These are phyloP conservation scores for Cystofilobasidium ferigula DNA, from an alignment of 768 basidiomycete species.

Conservation along the genomic window DNA sequence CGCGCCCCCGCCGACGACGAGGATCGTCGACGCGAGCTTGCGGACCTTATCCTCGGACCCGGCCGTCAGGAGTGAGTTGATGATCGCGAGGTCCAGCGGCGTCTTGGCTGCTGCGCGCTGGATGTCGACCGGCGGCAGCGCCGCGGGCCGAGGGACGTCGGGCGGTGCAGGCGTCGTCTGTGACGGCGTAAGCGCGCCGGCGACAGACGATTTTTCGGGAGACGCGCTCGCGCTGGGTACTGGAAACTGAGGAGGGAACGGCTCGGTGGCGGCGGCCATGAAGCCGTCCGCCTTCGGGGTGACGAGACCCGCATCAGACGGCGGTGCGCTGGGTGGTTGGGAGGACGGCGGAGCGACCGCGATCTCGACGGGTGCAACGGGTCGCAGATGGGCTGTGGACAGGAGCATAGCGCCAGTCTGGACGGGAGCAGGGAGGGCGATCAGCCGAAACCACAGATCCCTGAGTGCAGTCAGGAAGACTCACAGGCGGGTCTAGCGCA, in stretches of 20 bases:
- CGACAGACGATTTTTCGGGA: neutral
- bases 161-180: neutral
- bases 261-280: neutral
- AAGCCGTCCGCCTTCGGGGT: neutral
- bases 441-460: neutral
- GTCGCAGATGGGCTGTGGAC: slow-evolving; percentile 69
- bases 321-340: neutral
- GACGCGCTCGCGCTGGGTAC: neutral
- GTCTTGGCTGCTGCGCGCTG: slow-evolving; percentile 76
- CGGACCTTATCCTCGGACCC: slow-evolving; percentile 80
- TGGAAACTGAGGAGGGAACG: neutral
- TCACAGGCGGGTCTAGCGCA: slow-evolving; percentile 18
- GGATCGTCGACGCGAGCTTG: slow-evolving; percentile 74
- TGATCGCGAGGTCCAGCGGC: slow-evolving; percentile 83
- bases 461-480: neutral
- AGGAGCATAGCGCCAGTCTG: slow-evolving; percentile 86
- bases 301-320: neutral
- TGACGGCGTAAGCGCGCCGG: neutral
- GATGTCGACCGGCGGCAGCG: slow-evolving; percentile 46
- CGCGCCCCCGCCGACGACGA: slow-evolving; percentile 77
- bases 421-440: neutral
- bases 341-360: slow-evolving; percentile 1
- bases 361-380: slow-evolving; percentile 31
- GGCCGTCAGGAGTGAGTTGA: slow-evolving; percentile 77
- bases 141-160: neutral